A percentile compares a stretch with the other conserved stretches of the same genome.
These are phyloP conservation scores for Hortaea werneckii DNA, from an alignment of 2,329 filamentous ascomycete species.

Conservation along the genomic window DNA sequence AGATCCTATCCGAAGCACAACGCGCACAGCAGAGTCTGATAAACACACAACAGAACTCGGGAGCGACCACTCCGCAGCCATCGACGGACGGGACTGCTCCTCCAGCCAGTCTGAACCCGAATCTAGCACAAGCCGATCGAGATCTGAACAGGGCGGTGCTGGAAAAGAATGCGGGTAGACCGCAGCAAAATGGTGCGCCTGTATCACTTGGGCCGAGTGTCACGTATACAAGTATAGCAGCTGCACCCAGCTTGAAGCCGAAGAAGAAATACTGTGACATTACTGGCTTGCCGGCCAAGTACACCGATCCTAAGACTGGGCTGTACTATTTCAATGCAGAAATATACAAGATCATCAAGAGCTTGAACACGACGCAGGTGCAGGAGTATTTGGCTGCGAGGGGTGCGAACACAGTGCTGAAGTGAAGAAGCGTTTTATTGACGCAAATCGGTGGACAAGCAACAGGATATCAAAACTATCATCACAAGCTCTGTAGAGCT, in stretches of 20 bases:
- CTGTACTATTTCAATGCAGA: constrained; percentile 89
- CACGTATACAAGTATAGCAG: constrained; percentile 95
- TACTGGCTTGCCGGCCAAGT: constrained; percentile 82
- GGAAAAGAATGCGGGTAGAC: constrained; percentile 57
- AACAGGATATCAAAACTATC: neutral
- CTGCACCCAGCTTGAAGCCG: constrained; percentile 70
- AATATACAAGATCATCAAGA: constrained; percentile 74
- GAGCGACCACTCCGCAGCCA: constrained; percentile 54
- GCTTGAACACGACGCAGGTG: constrained; percentile 67
- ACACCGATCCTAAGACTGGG: constrained; percentile 89
- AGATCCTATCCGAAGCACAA: constrained; percentile 80
- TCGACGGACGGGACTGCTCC: constrained; percentile 23
- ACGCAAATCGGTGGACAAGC: neutral
- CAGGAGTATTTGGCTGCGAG: constrained; percentile 85
- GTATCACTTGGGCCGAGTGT: constrained; percentile 46
- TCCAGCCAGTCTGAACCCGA: constrained; percentile 57
- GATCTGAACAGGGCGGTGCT: constrained; percentile 80
- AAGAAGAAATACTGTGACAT: constrained; percentile 91
- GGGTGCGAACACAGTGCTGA: constrained; percentile 86
- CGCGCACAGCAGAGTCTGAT: constrained; percentile 82
- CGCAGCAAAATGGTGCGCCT: constrained; percentile 22
- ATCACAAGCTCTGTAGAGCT: neutral
- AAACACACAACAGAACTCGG: constrained; percentile 67
- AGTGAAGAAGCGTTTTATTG: constrained; percentile 44
- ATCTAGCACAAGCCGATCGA: constrained; percentile 80